These are phyloP conservation scores for Umbilicus rupestris DNA, from an alignment of 164 flowering plant species.

Conservation along the genomic window DNA sequence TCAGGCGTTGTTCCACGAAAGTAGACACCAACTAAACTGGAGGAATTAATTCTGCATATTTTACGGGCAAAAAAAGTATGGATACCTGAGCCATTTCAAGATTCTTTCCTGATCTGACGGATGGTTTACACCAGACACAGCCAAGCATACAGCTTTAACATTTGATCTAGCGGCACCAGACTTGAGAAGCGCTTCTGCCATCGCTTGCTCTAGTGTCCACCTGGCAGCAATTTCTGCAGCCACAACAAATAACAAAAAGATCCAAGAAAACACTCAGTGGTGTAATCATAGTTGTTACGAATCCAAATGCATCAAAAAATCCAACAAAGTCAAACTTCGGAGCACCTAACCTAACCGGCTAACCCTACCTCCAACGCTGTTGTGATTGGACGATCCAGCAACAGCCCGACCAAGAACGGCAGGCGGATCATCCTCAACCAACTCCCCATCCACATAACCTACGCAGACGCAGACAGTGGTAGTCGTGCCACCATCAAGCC, in stretches of 20 bases:
- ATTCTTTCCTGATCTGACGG: slow-evolving; percentile 7
- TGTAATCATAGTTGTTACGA: neutral
- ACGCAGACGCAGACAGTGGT: neutral
- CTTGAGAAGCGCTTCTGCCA: slow-evolving; percentile 41
- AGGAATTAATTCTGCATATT: neutral
- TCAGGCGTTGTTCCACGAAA: neutral
- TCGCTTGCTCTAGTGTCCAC: slow-evolving; percentile 45
- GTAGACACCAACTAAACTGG: neutral
- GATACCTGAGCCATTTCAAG: slow-evolving; percentile 5
- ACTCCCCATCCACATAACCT: neutral
- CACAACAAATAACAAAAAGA: too few species aligned
- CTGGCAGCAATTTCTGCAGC: slow-evolving; percentile 45
- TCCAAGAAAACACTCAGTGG: neutral
- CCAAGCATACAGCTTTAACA: slow-evolving; percentile 57
- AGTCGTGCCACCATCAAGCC: neutral
- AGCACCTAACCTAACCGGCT: too few species aligned
- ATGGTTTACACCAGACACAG: slow-evolving; percentile 60
- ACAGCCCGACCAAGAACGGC: slow-evolving; percentile 10
- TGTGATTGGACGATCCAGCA: slow-evolving; percentile 10
- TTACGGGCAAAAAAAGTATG: too few species aligned
- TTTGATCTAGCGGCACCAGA: slow-evolving; percentile 34
- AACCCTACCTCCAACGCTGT: slow-evolving; percentile 12
- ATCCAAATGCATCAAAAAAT: neutral
- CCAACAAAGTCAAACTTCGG: neutral
- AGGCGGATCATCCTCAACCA: neutral